phyloP scores from a whole-genome alignment of 495 filamentous ascomycete genomes.

The Aspergillus carlsbadensis region DNA sequence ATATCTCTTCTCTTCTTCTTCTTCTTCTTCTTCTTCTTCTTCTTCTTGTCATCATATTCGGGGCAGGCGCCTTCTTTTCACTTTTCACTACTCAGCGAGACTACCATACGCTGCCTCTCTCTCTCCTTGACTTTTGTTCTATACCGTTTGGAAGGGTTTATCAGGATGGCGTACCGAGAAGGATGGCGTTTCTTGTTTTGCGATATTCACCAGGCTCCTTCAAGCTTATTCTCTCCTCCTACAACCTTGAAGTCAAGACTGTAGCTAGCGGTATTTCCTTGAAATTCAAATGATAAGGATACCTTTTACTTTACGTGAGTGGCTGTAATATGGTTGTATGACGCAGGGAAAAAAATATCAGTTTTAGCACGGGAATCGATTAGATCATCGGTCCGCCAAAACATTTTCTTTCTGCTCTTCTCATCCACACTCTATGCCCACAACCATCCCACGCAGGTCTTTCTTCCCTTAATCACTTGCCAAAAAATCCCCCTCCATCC shows the following conservation, averaged over 20 bases:
- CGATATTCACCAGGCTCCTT: slow-evolving; percentile 1
- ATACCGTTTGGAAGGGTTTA: slow-evolving; percentile 11
- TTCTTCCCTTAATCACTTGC: not conserved
- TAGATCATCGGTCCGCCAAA: slow-evolving; percentile 4
- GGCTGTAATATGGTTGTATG: too few species aligned
- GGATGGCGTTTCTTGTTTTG: slow-evolving; percentile 19
- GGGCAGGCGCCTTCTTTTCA: slow-evolving; percentile 14
- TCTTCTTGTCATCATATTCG: slow-evolving; percentile 12
- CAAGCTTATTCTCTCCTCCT: not conserved
- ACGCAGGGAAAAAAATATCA: too few species aligned
- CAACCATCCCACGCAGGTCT: not conserved
- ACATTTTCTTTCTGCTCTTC: not conserved
- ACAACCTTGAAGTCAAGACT: not conserved
- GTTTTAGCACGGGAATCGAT: not conserved
- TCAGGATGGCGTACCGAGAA: slow-evolving; percentile 16
- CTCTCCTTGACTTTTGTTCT: not conserved
- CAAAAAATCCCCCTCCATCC: not conserved
- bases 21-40: slow-evolving; percentile 19
- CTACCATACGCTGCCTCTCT: not conserved
- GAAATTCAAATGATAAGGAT: too few species aligned
- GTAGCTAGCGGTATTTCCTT: not conserved
- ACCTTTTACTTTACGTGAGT: too few species aligned
- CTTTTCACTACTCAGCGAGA: slow-evolving; percentile 2
- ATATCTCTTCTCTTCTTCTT: slow-evolving; percentile 21
- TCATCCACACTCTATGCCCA: not conserved